A percentile compares a stretch with the other conserved stretches of the same genome.
Evolutionary conservation across 2,329 filamentous ascomycete genomes (phyloP).

Genomic region (Colletotrichum abscissum): DNA sequence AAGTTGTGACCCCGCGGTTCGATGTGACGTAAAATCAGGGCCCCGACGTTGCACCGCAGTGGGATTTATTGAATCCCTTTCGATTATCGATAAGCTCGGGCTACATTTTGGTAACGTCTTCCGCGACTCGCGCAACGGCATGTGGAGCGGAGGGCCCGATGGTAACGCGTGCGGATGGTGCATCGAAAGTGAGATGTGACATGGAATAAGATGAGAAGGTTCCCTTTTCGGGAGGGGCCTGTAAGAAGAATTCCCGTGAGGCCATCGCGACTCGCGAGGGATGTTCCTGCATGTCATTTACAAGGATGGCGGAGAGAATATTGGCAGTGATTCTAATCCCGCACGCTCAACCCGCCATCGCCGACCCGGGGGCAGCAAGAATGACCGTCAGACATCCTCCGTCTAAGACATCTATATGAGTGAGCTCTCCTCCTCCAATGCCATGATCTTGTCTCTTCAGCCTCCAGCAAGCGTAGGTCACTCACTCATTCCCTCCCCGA

Average conservation of each 20-base stretch:
- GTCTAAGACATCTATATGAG: conserved; percentile 11
- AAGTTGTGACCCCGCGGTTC: conserved; percentile 19
- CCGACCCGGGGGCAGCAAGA: not conserved
- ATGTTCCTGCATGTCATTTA: conserved; percentile 10
- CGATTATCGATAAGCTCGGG: conserved; percentile 18
- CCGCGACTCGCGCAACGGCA: conserved; percentile 28
- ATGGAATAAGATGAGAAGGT: conserved; percentile 18
- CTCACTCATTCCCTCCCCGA: not conserved
- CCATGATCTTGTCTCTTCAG: not conserved
- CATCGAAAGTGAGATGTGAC: conserved; percentile 15
- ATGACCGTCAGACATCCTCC: conserved; percentile 3
- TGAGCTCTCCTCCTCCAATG: not conserved
- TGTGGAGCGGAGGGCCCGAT: not conserved
- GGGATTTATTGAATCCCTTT: conserved; percentile 15
- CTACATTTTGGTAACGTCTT: not conserved
- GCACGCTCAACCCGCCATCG: not conserved
- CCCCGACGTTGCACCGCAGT: conserved; percentile 11
- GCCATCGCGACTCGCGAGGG: conserved; percentile 18
- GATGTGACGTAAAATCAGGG: conserved; percentile 20
- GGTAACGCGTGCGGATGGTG: not conserved
- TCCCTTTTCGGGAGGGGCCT: not conserved
- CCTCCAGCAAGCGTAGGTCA: not conserved
- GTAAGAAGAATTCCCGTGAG: not conserved
- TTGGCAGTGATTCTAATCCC: not conserved
- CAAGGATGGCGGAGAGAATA: conserved; percentile 4